Conservation (phyloP, 352 stramenopile species). For the Globisporangium abappressorium region DNA sequence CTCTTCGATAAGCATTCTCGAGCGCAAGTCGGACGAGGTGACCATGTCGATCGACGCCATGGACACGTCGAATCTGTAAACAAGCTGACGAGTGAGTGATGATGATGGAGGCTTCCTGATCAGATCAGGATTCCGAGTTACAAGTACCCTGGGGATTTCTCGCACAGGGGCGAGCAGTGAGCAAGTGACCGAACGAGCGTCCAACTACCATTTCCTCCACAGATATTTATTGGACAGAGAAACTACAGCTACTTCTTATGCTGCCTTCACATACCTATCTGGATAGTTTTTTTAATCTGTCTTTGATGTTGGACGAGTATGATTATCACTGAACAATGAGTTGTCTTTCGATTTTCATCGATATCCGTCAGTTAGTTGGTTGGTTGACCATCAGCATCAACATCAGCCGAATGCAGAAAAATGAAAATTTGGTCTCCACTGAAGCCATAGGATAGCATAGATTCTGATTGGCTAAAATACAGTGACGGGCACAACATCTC, state of each 20-base stretch:
- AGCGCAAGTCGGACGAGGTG: slow-evolving; percentile 16
- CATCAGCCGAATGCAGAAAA: too few species aligned
- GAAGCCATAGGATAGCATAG: too few species aligned
- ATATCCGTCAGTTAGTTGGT: neutral
- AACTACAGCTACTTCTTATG: neutral
- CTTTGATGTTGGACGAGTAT: neutral
- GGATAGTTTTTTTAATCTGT: too few species aligned
- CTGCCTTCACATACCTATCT: neutral
- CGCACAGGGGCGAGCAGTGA: neutral
- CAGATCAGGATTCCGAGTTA: neutral
- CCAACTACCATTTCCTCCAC: neutral
- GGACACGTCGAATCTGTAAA: slow-evolving; percentile 17
- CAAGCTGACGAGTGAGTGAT: neutral
- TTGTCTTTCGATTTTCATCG: neutral
- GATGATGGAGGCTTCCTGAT: neutral
- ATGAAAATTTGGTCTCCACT: too few species aligned
- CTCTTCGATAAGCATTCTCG: slow-evolving; percentile 26
- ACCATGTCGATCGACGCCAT: slow-evolving; percentile 24
- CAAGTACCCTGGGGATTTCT: neutral
- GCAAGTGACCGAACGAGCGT: neutral
- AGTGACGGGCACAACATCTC: too few species aligned
- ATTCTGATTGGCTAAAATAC: too few species aligned
- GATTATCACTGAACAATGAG: neutral
- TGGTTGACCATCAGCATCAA: too few species aligned
- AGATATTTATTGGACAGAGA: slow-evolving; percentile 10